Conservation (phyloP, 768 basidiomycete species). For the Tricholomella constricta region DNA sequence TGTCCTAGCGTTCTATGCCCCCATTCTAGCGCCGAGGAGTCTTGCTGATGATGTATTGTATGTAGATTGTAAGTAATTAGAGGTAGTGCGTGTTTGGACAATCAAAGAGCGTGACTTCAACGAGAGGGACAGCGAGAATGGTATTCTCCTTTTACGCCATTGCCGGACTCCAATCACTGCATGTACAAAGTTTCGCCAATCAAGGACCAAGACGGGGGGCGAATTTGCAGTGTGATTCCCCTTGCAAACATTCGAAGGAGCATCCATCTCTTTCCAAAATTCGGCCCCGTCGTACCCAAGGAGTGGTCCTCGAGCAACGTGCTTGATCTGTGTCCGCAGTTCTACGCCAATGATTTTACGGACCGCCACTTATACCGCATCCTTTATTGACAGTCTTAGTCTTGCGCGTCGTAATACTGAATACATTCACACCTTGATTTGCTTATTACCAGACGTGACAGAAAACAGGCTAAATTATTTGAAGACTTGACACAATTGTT, state of each 20-base stretch:
- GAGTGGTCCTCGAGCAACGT: conserved; percentile 32
- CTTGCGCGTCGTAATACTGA: too few species aligned
- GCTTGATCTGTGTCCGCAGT: conserved; percentile 9
- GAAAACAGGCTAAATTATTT: too few species aligned
- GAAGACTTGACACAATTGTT: too few species aligned
- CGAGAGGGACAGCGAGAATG: too few species aligned
- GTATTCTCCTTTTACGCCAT: conserved; percentile 21
- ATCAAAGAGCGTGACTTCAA: too few species aligned
- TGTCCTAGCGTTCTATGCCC: too few species aligned
- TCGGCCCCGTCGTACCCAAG: conserved; percentile 21
- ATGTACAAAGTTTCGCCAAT: conserved; percentile 25
- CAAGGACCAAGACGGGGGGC: conserved; percentile 1
- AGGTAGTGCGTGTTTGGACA: too few species aligned
- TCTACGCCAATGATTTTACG: not conserved
- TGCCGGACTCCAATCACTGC: conserved; percentile 21
- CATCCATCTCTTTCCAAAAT: conserved; percentile 30
- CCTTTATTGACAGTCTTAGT: not conserved
- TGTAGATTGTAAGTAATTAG: too few species aligned
- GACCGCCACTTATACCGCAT: conserved; percentile 4
- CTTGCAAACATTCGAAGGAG: conserved; percentile 22
- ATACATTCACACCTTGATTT: too few species aligned
- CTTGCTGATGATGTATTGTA: too few species aligned
- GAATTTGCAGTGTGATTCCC: conserved; percentile 21
- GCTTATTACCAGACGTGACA: too few species aligned
- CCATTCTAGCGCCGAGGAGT: too few species aligned